Conservation (phyloP, 192 early-diverging fungal species). For the Chytriomyces hyalinus region DNA sequence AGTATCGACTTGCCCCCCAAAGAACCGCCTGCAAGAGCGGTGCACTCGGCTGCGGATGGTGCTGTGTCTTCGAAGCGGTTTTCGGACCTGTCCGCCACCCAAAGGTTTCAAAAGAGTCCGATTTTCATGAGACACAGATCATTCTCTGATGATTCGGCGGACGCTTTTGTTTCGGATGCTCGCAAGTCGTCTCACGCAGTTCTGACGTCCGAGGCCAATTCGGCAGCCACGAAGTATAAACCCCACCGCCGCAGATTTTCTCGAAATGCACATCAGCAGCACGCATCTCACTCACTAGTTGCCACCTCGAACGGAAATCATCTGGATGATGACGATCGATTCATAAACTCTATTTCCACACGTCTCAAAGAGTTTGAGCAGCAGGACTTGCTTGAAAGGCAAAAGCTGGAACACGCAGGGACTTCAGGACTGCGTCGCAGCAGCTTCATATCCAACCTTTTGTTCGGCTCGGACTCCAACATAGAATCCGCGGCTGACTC, state of each 20-base stretch:
- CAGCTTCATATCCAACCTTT: not conserved
- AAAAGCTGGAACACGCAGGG: not conserved
- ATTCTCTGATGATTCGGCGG: not conserved
- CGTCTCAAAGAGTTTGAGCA: slow-evolving; percentile 22
- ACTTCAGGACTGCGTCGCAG: slow-evolving; percentile 4
- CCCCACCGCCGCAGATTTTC: not conserved
- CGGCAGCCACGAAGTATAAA: not conserved
- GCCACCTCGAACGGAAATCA: slow-evolving; percentile 31
- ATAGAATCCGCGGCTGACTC: not conserved
- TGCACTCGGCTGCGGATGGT: not conserved
- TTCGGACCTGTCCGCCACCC: not conserved
- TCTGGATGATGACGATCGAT: slow-evolving; percentile 33
- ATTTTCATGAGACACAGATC: not conserved
- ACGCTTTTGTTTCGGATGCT: not conserved
- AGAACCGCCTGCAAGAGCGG: not conserved
- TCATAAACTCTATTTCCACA: slow-evolving; percentile 9
- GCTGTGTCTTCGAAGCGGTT: not conserved
- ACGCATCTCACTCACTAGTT: slow-evolving; percentile 19
- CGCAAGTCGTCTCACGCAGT: not conserved
- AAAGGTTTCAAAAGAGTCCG: not conserved
- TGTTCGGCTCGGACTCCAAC: not conserved
- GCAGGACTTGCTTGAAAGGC: not conserved
- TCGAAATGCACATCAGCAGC: slow-evolving; percentile 9
- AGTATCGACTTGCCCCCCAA: not conserved
- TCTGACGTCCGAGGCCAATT: not conserved